Base-by-base conservation (phyloP, 1,284 basidiomycete species). In the Marasmius tenuissimus region DNA sequence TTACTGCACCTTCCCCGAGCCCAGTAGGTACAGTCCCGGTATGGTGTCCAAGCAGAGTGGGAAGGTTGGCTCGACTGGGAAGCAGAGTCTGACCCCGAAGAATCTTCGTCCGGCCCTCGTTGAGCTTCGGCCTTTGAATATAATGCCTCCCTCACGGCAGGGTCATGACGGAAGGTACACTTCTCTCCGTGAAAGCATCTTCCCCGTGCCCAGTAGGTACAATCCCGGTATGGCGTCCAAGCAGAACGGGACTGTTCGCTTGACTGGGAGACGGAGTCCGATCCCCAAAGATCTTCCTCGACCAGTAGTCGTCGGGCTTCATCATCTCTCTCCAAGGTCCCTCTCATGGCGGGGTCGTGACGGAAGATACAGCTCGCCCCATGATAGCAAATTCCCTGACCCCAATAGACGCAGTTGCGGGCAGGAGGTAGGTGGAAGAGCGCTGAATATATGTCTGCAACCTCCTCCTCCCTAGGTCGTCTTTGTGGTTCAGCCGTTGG, bases 21-120 rank as follows among this genome's bases (percentile, higher is more conserved):
- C 71, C 71, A 72, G 14, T 64, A 60, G 27, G 52, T 61, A 47
- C 72, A 73, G 5, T 66, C 63, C 9, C 57, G 35, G 57, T 69
- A 48, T 60, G 57, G 47, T 40, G 38, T 33, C 12, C 20, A n/a
- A 22, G n/a, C 12, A 12, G 20, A 33, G 47, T 9, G 7, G n/a
- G 38, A 42, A n/a, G 40, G 40, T 42, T 42, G 40, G 40, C 40
- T 42, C 3, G 40, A n/a, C n/a, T 42, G 40, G n/a, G 40, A n/a
- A 6, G 6, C 6, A 3, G 40, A n/a, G n/a, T 12, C 12, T 42
- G 40, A 12, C 11, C 40, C n/a, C 40, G 12, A 12, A 42, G 40
- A n/a, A 12, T 42, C 40, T 42, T 42, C 12, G 40, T 12, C 40
- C 40, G 3, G 40, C n/a, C 6, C 3, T n/a, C 6, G n/a, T 42